Evolutionary conservation across 1,284 basidiomycete genomes (phyloP).

Genomic region (Puccinia horiana): DNA sequence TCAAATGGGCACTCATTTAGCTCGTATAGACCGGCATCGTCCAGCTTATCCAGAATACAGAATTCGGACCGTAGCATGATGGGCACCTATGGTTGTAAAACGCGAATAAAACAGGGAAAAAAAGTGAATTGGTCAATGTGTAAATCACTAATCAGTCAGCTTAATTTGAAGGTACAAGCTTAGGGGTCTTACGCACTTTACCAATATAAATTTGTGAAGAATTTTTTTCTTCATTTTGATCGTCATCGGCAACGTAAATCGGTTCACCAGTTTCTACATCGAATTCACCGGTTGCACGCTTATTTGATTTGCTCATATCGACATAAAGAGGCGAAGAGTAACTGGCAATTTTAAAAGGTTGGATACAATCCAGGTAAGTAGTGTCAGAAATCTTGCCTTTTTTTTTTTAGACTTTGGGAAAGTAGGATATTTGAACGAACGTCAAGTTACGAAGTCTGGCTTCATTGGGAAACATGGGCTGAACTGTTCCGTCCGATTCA

Average conservation of each 20-base stretch:
- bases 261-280: slow-evolving; percentile 70
- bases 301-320: slow-evolving; percentile 87
- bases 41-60: slow-evolving; percentile 81
- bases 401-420: not conserved
- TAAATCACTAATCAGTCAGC: not conserved
- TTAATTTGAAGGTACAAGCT: slow-evolving; percentile 34
- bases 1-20: slow-evolving; percentile 98
- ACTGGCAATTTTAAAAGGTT: slow-evolving; percentile 51
- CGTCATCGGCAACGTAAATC: slow-evolving; percentile 70
- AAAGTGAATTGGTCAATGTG: not conserved
- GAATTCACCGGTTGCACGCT: slow-evolving; percentile 69
- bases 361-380: not conserved
- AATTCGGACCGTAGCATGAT: slow-evolving; percentile 97
- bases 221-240: slow-evolving; percentile 68
- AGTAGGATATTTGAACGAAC: not conserved
- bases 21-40: slow-evolving; percentile 79
- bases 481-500: slow-evolving; percentile 90
- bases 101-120: not conserved
- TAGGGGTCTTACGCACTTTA: slow-evolving; percentile 67
- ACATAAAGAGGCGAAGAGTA: slow-evolving; percentile 96
- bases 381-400: not conserved
- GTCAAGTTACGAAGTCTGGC: slow-evolving; percentile 82
- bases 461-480: slow-evolving; percentile 95
- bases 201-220: slow-evolving; percentile 88
- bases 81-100: slow-evolving; percentile 69